Evolutionary conservation across 2,329 filamentous ascomycete genomes (phyloP), one percentile per base, ranked within the genome.

Genomic region (Achaetomium macrosporum): DNA sequence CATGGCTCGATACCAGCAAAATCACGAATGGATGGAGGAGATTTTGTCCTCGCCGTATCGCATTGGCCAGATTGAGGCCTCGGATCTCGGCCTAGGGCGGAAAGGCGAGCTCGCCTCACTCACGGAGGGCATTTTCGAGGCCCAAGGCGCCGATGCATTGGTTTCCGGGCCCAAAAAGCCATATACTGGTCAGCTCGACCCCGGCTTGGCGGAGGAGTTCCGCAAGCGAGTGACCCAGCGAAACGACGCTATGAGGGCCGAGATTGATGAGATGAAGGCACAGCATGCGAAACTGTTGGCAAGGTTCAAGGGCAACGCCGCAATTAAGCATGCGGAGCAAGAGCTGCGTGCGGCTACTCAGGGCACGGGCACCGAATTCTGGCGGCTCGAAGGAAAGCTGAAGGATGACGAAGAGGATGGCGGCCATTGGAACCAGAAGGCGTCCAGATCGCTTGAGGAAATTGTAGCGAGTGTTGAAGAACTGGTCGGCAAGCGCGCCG

Each of bases 21-120:
- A 99, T 63, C 92, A 99, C 64, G 90, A 96, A 68, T 97, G 92
- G 93, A 96, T 99, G 89, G 93, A 97, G 65, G 92, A 99, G 70
- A 85, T 99, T 29, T 81, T 97, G 50, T 89, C 88, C 1, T 97
- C 92, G 1, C 90, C 91, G 0, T 96, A 96, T 66, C 79, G 87
- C 20, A 87, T 92, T 57, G 81, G 80, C 46, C 89, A 95, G 66
- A 95, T 99, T 53, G 82, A 85, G 9, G 90, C 92, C 0, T 83
- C 90, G 2, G 91, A 96, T 66, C 80, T 97, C 33, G 90, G 90
- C 1, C 75, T 97, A 10, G 93, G 93, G 4, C 78, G 87, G 47
- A 88, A 85, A 69, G 93, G 93, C 36, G 87, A 91, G 68, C 76
- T 99, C 17, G 84, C 88, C 20, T 77, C 81, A 0, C 73, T 97